A percentile compares a stretch with the other conserved stretches of the same genome.
Conservation (phyloP, 2,329 filamentous ascomycete species). For the Aspergillus persii region DNA sequence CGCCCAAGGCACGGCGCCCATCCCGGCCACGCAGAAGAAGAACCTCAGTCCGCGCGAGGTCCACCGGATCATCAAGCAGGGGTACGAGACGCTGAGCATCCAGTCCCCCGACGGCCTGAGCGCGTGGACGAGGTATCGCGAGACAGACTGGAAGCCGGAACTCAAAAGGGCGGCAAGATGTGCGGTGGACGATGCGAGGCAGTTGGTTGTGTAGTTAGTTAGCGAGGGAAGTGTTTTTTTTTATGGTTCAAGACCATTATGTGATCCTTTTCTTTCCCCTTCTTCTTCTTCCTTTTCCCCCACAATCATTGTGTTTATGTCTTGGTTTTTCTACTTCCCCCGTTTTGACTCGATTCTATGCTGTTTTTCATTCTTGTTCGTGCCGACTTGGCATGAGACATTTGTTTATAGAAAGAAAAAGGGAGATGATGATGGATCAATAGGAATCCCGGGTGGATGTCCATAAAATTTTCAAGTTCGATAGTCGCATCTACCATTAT, state of each 20-base stretch:
- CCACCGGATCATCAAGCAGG: constrained; percentile 87
- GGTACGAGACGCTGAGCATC: constrained; percentile 91
- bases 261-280: background rate
- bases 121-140: constrained; percentile 80
- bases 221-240: background rate
- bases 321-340: background rate
- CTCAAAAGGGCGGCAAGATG: constrained; percentile 84
- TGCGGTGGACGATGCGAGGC: constrained; percentile 68
- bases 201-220: constrained; percentile 35
- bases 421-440: background rate
- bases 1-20: constrained; percentile 24
- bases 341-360: background rate
- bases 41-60: constrained; percentile 81
- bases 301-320: background rate
- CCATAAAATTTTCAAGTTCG: background rate
- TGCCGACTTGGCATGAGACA: background rate
- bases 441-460: background rate
- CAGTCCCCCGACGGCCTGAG: constrained; percentile 84
- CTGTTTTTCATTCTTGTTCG: background rate
- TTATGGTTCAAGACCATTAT: background rate
- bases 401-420: background rate
- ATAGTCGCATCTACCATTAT: background rate
- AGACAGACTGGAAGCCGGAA: constrained; percentile 78
- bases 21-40: constrained; percentile 49
- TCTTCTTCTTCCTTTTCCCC: background rate